Percentiles rank a stretch among this genome's conserved stretches.
Conservation (phyloP, 2,329 filamentous ascomycete genomes). For the Colletotrichum agaves region DNA sequence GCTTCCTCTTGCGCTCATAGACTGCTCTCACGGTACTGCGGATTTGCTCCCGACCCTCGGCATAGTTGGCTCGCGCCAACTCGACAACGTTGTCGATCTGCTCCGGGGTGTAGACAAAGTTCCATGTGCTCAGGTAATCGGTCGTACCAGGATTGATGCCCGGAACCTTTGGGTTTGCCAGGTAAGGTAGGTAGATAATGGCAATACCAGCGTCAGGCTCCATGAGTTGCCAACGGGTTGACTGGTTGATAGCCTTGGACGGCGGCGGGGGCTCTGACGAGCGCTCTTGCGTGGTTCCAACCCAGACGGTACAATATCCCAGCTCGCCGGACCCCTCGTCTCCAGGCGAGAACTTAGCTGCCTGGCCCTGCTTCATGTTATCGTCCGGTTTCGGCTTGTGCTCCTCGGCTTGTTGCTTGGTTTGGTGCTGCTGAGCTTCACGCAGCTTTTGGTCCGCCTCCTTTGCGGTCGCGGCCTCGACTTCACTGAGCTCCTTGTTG, state of each 20-base stretch:
- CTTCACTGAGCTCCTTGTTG: conserved; percentile 72
- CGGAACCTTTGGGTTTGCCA: conserved; percentile 79
- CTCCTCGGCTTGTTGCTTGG: conserved; percentile 41
- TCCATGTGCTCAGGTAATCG: conserved; percentile 96
- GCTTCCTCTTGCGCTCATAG: conserved; percentile 88
- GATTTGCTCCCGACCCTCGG: conserved; percentile 82
- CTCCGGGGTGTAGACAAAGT: conserved; percentile 93
- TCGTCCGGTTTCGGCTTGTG: conserved; percentile 35
- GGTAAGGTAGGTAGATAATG: conserved; percentile 89
- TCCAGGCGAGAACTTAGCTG: conserved; percentile 53
- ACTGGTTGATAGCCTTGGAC: conserved; percentile 68
- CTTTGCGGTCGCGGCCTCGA: conserved; percentile 68
- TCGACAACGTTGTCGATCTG: conserved; percentile 87
- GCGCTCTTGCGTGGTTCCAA: conserved; percentile 83
- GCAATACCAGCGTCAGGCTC: conserved; percentile 85
- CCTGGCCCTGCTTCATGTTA: conserved; percentile 43
- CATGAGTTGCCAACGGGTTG: conserved; percentile 76
- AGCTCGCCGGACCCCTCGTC: conserved; percentile 69
- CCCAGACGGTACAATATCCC: conserved; percentile 94
- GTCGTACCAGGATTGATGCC: conserved; percentile 85
- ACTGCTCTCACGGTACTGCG: conserved; percentile 84
- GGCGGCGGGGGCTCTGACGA: conserved; percentile 63
- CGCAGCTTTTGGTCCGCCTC: conserved; percentile 73
- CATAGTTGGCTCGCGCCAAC: conserved; percentile 87
- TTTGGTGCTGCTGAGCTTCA: conserved; percentile 65